Percentiles rank a stretch among this genome's conserved stretches.
These are phyloP conservation scores for Colletotrichum australisinense DNA, from an alignment of 2,329 filamentous ascomycete species.

Conservation along the genomic window DNA sequence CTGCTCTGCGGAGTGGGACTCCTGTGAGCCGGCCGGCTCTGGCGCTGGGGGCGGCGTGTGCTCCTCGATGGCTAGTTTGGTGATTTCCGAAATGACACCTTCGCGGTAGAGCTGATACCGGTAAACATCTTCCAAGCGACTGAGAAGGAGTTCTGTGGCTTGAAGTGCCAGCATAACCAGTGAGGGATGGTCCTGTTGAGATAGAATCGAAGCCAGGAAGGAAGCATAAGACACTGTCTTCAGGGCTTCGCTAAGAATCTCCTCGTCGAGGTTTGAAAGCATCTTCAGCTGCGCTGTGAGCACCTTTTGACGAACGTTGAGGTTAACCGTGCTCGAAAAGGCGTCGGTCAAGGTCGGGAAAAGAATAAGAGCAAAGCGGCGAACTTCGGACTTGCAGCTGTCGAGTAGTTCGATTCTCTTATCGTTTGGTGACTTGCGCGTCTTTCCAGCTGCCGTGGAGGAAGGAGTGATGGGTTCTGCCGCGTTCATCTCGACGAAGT, in stretches of 20 bases:
- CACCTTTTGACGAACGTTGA: constrained; percentile 94
- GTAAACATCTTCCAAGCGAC: constrained; percentile 87
- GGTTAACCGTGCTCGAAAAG: constrained; percentile 96
- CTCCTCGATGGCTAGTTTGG: constrained; percentile 75
- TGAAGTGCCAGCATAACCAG: constrained; percentile 89
- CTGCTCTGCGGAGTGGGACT: constrained; percentile 9
- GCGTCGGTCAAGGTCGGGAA: constrained; percentile 96
- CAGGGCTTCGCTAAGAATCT: constrained; percentile 86
- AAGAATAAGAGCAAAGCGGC: constrained; percentile 91
- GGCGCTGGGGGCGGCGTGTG: constrained; percentile 43
- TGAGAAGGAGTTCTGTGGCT: constrained; percentile 87
- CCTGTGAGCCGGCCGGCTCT: constrained; percentile 40
- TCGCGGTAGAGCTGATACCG: constrained; percentile 97
- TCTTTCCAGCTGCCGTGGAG: constrained; percentile 52
- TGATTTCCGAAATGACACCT: constrained; percentile 92
- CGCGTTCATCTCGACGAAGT: constrained; percentile 56
- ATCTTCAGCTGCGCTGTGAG: constrained; percentile 97
- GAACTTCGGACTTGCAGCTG: constrained; percentile 86
- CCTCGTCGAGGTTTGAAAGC: constrained; percentile 91
- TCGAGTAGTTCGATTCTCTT: constrained; percentile 85
- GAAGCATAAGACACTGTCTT: constrained; percentile 94
- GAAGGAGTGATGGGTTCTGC: constrained; percentile 55
- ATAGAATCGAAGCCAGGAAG: constrained; percentile 93
- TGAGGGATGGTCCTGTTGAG: constrained; percentile 91
- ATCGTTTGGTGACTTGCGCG: constrained; percentile 73